These are phyloP conservation scores for Blastocystis sp. DNA, from an alignment of 352 stramenopile genomes.

Conservation along the genomic window DNA sequence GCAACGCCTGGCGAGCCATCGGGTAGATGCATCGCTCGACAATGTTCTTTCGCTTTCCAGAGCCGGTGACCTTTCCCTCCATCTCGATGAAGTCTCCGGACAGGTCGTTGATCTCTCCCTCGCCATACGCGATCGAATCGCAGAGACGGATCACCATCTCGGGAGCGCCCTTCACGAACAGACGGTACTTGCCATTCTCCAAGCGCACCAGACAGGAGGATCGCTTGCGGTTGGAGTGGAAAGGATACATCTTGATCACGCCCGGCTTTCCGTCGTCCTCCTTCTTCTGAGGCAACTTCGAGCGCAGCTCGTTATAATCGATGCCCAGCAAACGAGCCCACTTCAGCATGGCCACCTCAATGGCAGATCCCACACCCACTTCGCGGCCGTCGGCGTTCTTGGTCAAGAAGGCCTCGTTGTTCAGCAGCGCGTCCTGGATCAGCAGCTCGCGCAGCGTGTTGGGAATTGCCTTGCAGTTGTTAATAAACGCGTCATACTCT, in stretches of 20 bases:
- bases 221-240: constrained; percentile 57
- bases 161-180: constrained; percentile 68
- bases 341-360: constrained; percentile 57
- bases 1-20: constrained; percentile 71
- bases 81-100: constrained; percentile 24
- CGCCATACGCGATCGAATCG: background rate
- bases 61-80: constrained; percentile 13
- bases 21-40: constrained; percentile 71
- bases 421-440: constrained; percentile 43
- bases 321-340: constrained; percentile 28
- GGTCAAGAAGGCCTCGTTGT: constrained; percentile 58
- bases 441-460: background rate
- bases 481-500: constrained; percentile 46
- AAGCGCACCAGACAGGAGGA: constrained; percentile 50
- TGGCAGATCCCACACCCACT: constrained; percentile 36
- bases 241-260: constrained; percentile 55
- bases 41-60: constrained; percentile 3
- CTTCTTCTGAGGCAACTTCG: constrained; percentile 1
- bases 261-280: constrained; percentile 26
- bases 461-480: constrained; percentile 23
- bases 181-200: constrained; percentile 66
- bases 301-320: constrained; percentile 28
- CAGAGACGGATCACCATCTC: constrained; percentile 61
- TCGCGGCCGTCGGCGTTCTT: constrained; percentile 6
- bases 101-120: background rate